A percentile compares a stretch with the other conserved stretches of the same genome.
phyloP scores from a whole-genome alignment of 768 basidiomycete species.

The Russula griseocarnosa region DNA sequence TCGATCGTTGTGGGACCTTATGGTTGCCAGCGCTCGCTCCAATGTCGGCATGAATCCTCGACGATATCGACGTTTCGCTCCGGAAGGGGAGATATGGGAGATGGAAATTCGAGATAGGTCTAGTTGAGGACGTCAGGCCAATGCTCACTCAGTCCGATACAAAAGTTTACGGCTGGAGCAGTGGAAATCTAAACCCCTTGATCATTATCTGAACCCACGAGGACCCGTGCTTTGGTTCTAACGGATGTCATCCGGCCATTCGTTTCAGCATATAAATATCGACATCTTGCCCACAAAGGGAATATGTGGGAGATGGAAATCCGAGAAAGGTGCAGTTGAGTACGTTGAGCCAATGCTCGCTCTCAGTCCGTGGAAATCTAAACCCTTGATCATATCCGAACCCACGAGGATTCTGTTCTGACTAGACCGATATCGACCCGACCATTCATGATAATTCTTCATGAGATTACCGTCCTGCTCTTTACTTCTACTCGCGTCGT shows the following conservation, averaged over 20 bases:
- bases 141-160: too few species aligned
- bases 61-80: neutral
- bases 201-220: too few species aligned
- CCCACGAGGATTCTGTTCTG: neutral
- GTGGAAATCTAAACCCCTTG: too few species aligned
- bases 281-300: conserved; percentile 43
- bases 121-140: too few species aligned
- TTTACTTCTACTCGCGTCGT: conserved; percentile 35
- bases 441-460: conserved; percentile 13
- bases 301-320: conserved; percentile 53
- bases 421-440: neutral
- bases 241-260: neutral
- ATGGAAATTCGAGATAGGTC: too few species aligned
- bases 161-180: too few species aligned
- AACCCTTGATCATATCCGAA: neutral
- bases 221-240: neutral
- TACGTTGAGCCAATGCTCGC: neutral
- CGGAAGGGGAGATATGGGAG: too few species aligned
- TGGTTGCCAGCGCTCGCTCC: conserved; percentile 41
- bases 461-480: conserved; percentile 37
- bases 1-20: conserved; percentile 41
- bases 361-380: conserved; percentile 4
- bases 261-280: conserved; percentile 30
- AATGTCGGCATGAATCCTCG: conserved; percentile 30
- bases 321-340: conserved; percentile 35